These are phyloP conservation scores for Zygosaccharomyces bisporus DNA, from an alignment of 805 yeast species.

Conservation along the genomic window DNA sequence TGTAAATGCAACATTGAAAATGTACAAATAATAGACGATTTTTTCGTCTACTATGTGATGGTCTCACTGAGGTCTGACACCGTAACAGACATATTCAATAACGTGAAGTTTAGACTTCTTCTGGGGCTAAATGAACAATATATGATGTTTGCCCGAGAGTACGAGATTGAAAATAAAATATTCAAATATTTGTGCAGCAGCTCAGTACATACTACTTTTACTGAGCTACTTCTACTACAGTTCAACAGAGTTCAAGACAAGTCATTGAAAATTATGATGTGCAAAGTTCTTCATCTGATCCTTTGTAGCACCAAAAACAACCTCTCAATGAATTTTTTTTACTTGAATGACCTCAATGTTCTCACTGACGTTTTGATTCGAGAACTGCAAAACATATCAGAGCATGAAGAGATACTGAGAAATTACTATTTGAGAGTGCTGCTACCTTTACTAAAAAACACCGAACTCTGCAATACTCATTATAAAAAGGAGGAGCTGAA, in stretches of 20 bases:
- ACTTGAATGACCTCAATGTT: conserved; percentile 80
- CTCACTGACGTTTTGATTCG: conserved; percentile 78
- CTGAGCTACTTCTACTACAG: conserved; percentile 66
- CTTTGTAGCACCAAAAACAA: conserved; percentile 52
- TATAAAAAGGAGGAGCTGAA: conserved; percentile 57
- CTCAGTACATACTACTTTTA: conserved; percentile 48
- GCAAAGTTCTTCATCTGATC: conserved; percentile 71
- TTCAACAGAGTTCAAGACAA: conserved; percentile 72
- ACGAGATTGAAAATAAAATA: conserved; percentile 45
- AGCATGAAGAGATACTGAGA: conserved; percentile 53
- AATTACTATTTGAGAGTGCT: conserved; percentile 73
- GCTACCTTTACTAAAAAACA: conserved; percentile 62
- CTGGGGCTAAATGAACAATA: conserved; percentile 84
- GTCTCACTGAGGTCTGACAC: conserved; percentile 41
- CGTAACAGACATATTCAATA: conserved; percentile 56
- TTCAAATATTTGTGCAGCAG: conserved; percentile 49
- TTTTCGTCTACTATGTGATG: conserved; percentile 48
- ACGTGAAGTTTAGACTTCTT: conserved; percentile 64
- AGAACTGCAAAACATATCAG: conserved; percentile 68
- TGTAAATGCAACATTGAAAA: conserved; percentile 44
- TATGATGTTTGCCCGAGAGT: conserved; percentile 52
- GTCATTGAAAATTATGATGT: conserved; percentile 68
- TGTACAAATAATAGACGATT: conserved; percentile 40
- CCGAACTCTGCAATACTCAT: conserved; percentile 53
- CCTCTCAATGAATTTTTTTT: conserved; percentile 60